These are phyloP conservation scores for Actinomortierella wolfii DNA, from an alignment of 371 early-diverging fungal species.

Conservation along the genomic window DNA sequence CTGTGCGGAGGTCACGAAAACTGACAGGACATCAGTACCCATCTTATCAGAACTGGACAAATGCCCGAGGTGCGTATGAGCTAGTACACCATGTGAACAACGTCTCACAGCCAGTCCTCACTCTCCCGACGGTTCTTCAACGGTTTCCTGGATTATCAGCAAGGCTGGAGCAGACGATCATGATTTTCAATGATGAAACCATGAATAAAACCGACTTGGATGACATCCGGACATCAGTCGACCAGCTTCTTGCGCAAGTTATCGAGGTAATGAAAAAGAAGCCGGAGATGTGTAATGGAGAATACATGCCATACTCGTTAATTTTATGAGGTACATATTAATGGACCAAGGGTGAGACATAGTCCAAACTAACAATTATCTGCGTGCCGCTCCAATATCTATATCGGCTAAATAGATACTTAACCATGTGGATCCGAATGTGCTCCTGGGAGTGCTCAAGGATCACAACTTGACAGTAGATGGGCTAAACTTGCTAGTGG, in stretches of 20 bases:
- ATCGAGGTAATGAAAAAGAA: constrained; percentile 36
- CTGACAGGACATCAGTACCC: too few relatives aligned
- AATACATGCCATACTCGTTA: too few relatives aligned
- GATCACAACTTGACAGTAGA: constrained; percentile 17
- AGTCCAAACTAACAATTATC: too few relatives aligned
- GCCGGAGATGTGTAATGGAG: background rate
- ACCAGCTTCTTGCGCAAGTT: constrained; percentile 28
- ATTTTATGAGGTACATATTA: too few relatives aligned
- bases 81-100: too few relatives aligned
- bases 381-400: too few relatives aligned
- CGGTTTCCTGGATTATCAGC: constrained; percentile 27
- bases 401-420: too few relatives aligned
- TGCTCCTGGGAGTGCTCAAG: constrained; percentile 24
- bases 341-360: too few relatives aligned
- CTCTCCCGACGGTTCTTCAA: constrained; percentile 21
- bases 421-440: constrained; percentile 20
- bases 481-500: constrained; percentile 46
- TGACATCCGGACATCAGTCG: constrained; percentile 34
- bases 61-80: too few relatives aligned
- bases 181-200: constrained; percentile 44
- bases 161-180: constrained; percentile 31
- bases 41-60: too few relatives aligned
- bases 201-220: constrained; percentile 29
- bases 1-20: too few relatives aligned
- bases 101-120: constrained; percentile 16